A percentile compares a stretch with the other conserved stretches of the same genome.
These are phyloP conservation scores for Tulasnella sp. DNA, from an alignment of 768 basidiomycete species.

Conservation along the genomic window DNA sequence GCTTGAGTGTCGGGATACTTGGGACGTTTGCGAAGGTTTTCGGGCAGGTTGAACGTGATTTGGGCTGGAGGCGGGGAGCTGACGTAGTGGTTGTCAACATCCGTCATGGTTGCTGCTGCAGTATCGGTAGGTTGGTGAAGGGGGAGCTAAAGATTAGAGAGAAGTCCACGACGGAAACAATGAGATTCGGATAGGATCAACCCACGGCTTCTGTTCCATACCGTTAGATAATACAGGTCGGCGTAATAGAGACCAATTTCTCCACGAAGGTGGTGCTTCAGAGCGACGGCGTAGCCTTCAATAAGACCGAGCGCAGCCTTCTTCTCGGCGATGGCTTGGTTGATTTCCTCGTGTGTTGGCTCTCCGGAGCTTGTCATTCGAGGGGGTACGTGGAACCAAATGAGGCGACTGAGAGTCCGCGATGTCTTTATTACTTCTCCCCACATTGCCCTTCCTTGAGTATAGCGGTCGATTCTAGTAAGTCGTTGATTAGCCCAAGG, in stretches of 20 bases:
- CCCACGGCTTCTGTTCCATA: not conserved
- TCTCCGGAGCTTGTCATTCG: not conserved
- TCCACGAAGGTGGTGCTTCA: constrained; percentile 22
- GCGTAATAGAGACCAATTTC: constrained; percentile 22
- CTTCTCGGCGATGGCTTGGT: constrained; percentile 16
- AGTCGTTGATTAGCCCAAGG: not conserved
- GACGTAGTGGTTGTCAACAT: not conserved
- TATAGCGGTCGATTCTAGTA: constrained; percentile 3
- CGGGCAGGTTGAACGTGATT: constrained; percentile 14
- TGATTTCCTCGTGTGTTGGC: constrained; percentile 7
- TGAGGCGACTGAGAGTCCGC: constrained; percentile 10
- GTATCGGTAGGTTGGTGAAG: not conserved
- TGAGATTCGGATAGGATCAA: not conserved
- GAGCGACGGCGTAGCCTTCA: constrained; percentile 20
- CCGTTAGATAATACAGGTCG: constrained; percentile 17
- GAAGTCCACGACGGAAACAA: no score
- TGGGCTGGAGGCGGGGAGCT: constrained; percentile 10
- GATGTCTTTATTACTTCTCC: constrained; percentile 19
- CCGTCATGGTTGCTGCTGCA: not conserved
- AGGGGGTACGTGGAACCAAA: constrained; percentile 22
- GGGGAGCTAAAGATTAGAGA: not conserved
- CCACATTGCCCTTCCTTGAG: constrained; percentile 21
- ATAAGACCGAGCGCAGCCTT: constrained; percentile 17
- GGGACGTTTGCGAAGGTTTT: not conserved
- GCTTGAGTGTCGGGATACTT: constrained; percentile 4